phyloP scores from a whole-genome alignment of 2,329 filamentous ascomycete genomes.

The Beauveria medogensis region DNA sequence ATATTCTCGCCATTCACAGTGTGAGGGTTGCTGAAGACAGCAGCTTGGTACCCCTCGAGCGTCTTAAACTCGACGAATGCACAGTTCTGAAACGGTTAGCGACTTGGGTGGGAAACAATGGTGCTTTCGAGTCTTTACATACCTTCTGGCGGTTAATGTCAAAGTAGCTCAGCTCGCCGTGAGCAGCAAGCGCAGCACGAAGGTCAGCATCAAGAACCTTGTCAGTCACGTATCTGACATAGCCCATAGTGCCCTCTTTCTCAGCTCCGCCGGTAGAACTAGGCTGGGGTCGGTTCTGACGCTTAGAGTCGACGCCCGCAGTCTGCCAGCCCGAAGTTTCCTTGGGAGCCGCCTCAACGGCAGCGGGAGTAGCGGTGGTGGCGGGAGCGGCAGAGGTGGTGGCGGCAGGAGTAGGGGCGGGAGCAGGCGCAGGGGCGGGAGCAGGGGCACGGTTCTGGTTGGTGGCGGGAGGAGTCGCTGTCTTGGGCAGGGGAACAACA shows the following conservation, averaged over 20 bases:
- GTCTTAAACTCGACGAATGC: conserved; percentile 93
- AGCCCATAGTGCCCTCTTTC: conserved; percentile 72
- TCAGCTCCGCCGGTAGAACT: conserved; percentile 52
- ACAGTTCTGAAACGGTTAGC: conserved; percentile 60
- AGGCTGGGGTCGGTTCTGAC: conserved; percentile 67
- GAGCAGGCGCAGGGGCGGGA: conserved; percentile 34
- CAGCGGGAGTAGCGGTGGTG: conserved; percentile 21
- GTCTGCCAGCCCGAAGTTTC: conserved; percentile 69
- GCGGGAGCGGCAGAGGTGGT: conserved; percentile 28
- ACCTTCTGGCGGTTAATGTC: conserved; percentile 82
- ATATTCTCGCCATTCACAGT: conserved; percentile 75
- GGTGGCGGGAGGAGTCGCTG: conserved; percentile 42
- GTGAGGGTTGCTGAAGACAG: conserved; percentile 78
- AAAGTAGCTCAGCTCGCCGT: conserved; percentile 63
- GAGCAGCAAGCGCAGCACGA: conserved; percentile 60
- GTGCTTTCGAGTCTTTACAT: conserved; percentile 17
- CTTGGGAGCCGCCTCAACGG: conserved; percentile 34
- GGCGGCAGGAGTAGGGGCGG: conserved; percentile 37
- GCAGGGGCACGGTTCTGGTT: conserved; percentile 43
- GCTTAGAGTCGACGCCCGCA: conserved; percentile 74
- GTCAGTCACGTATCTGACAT: conserved; percentile 93
- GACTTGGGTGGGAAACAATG: conserved; percentile 4
- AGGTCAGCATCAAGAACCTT: conserved; percentile 73
- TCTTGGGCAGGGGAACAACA: conserved; percentile 49
- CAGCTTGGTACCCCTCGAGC: conserved; percentile 71